Evolutionary conservation across 768 basidiomycete species (phyloP).

Genomic region (Russula vinacea): DNA sequence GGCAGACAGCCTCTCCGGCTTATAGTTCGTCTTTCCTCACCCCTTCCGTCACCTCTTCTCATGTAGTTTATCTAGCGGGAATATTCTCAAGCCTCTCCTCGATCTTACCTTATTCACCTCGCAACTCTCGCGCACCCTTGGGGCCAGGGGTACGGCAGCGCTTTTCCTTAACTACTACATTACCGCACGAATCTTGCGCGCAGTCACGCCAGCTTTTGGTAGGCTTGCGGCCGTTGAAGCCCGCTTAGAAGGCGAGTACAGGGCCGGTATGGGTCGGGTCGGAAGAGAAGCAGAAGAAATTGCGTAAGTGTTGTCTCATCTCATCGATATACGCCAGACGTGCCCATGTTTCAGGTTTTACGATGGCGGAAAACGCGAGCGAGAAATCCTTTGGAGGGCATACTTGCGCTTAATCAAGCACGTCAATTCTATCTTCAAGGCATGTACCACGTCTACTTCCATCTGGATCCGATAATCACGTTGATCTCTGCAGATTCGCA

Average conservation of each 20-base stretch:
- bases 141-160: constrained; percentile 75
- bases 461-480: background rate
- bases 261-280: constrained; percentile 80
- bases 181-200: constrained; percentile 78
- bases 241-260: constrained; percentile 84
- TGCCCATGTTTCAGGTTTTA: constrained; percentile 67
- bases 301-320: constrained; percentile 52
- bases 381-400: constrained; percentile 71
- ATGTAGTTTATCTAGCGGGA: constrained; percentile 55
- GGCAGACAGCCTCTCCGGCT: constrained; percentile 76
- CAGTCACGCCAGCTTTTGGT: constrained; percentile 91
- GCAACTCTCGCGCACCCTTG: constrained; percentile 83
- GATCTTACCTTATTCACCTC: constrained; percentile 90
- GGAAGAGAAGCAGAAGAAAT: constrained; percentile 91
- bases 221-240: constrained; percentile 85
- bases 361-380: constrained; percentile 80
- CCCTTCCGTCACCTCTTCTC: background rate
- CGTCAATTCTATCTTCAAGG: constrained; percentile 89
- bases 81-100: constrained; percentile 87
- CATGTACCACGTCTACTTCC: constrained; percentile 29
- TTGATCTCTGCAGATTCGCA: constrained; percentile 58
- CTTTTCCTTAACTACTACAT: constrained; percentile 81
- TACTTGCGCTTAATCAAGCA: constrained; percentile 83
- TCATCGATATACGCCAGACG: background rate
- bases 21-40: constrained; percentile 64